Conservation (phyloP, 176 grass and related monocot genomes). For the Triticum urartu region DNA sequence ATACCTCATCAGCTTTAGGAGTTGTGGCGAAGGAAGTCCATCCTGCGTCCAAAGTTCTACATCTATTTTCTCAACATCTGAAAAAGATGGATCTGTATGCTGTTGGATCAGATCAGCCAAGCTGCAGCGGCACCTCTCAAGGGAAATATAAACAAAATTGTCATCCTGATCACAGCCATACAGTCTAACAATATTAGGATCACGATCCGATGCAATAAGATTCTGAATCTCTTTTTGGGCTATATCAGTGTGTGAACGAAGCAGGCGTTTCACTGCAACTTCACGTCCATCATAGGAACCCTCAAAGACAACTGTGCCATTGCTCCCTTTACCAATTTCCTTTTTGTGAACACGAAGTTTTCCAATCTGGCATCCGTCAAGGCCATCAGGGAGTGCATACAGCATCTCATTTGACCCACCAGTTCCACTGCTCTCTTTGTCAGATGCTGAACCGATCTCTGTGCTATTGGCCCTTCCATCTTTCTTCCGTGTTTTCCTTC, state of each 20-base stretch:
- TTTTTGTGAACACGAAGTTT: conserved; percentile 71
- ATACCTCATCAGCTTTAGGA: conserved; percentile 95
- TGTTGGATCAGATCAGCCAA: conserved; percentile 78
- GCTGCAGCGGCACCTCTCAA: conserved; percentile 85
- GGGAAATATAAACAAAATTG: conserved; percentile 94
- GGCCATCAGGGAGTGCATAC: conserved; percentile 20
- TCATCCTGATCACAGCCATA: conserved; percentile 77
- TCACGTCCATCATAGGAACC: conserved; percentile 72
- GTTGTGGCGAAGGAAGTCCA: conserved; percentile 74
- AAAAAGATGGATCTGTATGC: conserved; percentile 23
- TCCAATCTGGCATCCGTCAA: conserved; percentile 68
- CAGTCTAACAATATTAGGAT: conserved; percentile 92
- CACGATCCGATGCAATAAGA: conserved; percentile 90
- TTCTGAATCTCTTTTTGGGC: conserved; percentile 88
- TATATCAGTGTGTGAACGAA: conserved; percentile 86
- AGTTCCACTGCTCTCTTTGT: conserved; percentile 47
- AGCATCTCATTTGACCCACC: conserved; percentile 29
- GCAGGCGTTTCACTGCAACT: conserved; percentile 87
- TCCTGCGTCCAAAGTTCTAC: conserved; percentile 72
- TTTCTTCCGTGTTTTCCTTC: conserved; percentile 71
- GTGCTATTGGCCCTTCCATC: conserved; percentile 26
- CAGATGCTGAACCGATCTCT: conserved; percentile 26
- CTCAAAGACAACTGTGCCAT: conserved; percentile 95
- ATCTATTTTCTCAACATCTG: conserved; percentile 45
- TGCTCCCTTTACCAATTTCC: conserved; percentile 98